Conservation (phyloP, 148 eudicot species). For the Suaeda aralocaspica region DNA sequence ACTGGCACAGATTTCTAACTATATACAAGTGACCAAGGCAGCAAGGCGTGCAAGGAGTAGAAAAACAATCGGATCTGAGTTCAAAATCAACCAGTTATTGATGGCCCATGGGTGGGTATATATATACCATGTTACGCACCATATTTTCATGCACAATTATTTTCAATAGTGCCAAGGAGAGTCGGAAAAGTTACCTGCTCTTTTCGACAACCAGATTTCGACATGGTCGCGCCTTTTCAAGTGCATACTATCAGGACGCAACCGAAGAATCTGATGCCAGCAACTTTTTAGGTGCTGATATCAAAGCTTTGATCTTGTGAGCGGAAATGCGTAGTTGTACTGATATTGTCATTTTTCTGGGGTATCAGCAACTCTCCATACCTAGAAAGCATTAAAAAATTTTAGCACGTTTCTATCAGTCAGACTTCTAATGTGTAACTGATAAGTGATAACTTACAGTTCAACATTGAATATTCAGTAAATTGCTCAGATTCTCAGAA, state of each 20-base stretch:
- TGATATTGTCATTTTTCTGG: conserved; percentile 74
- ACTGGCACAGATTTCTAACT: too few species aligned
- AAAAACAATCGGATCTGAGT: too few species aligned
- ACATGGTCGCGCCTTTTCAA: conserved; percentile 76
- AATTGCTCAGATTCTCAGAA: too few species aligned
- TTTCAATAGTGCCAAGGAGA: background rate
- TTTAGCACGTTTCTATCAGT: background rate
- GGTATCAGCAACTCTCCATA: conserved; percentile 62
- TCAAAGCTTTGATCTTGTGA: conserved; percentile 78
- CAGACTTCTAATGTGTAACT: background rate
- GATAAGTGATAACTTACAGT: background rate
- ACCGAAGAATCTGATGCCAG: conserved; percentile 82
- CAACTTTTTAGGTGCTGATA: conserved; percentile 76
- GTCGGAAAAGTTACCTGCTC: conserved; percentile 47
- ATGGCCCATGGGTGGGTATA: too few species aligned
- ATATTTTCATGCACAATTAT: background rate
- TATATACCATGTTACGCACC: background rate
- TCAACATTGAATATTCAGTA: too few species aligned
- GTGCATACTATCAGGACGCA: conserved; percentile 87
- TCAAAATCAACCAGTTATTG: too few species aligned
- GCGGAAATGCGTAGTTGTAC: conserved; percentile 73
- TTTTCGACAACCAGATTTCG: conserved; percentile 79
- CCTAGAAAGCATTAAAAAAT: conserved; percentile 33
- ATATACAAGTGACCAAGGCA: too few species aligned
- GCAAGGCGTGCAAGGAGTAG: too few species aligned